phyloP scores from a whole-genome alignment of 2,329 filamentous ascomycete species.

The Fusarium cicatricum region DNA sequence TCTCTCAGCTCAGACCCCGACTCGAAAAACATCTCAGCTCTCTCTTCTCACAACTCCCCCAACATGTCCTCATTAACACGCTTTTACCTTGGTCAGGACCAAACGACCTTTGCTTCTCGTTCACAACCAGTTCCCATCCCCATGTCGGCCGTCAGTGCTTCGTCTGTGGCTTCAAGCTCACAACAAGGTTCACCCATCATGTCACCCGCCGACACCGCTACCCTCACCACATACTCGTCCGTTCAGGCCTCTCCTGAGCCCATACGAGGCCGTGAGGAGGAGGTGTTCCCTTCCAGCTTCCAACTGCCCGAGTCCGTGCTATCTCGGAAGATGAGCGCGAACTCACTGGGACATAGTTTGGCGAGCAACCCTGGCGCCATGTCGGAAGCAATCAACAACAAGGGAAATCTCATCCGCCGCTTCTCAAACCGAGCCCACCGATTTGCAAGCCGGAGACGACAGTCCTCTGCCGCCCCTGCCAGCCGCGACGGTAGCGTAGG shows the following conservation, averaged over 20 bases:
- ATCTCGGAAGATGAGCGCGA: constrained; percentile 65
- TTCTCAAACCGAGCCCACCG: constrained; percentile 82
- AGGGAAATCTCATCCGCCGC: constrained; percentile 75
- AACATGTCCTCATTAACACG: constrained; percentile 53
- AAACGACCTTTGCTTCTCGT: constrained; percentile 54
- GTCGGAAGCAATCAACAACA: constrained; percentile 56
- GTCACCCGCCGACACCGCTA: constrained; percentile 58
- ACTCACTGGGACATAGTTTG: constrained; percentile 70
- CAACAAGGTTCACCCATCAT: constrained; percentile 65
- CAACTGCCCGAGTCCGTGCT: constrained; percentile 79
- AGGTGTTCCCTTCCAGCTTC: constrained; percentile 63
- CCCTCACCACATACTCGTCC: constrained; percentile 67
- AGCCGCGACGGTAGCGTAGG: constrained; percentile 89
- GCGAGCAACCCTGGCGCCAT: constrained; percentile 65
- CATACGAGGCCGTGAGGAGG: constrained; percentile 62
- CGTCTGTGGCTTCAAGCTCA: constrained; percentile 64
- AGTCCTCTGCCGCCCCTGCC: constrained; percentile 78
- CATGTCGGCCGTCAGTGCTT: constrained; percentile 63
- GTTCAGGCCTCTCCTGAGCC: constrained; percentile 73
- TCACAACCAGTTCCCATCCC: constrained; percentile 52
- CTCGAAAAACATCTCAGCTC: constrained; percentile 34
- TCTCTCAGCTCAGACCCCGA: constrained; percentile 39
- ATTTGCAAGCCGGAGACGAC: constrained; percentile 73
- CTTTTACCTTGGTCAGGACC: constrained; percentile 57
- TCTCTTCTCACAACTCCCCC: constrained; percentile 41